Conservation (phyloP, 2,329 filamentous ascomycete species). For the Claviceps sp. region DNA sequence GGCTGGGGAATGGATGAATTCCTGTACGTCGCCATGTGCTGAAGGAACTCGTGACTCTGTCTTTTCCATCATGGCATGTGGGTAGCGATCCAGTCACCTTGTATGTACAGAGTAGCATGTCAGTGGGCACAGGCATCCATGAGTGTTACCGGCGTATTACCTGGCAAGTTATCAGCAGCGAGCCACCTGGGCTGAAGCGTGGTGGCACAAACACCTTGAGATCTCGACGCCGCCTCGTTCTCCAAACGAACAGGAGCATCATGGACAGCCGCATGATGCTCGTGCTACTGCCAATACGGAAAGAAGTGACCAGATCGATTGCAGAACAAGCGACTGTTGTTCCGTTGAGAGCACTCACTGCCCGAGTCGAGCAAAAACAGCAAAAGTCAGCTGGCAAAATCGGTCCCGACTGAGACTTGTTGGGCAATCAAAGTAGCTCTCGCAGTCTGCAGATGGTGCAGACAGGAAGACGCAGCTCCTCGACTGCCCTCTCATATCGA, state of each 20-base stretch:
- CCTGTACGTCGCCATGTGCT: background rate
- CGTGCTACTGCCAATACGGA: background rate
- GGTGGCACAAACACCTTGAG: conserved; percentile 1
- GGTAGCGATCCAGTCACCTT: background rate
- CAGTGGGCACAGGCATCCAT: background rate
- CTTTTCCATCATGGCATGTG: background rate
- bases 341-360: conserved; percentile 1
- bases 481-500: background rate
- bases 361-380: background rate
- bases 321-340: background rate
- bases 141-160: background rate
- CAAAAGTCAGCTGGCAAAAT: background rate
- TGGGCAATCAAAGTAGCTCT: background rate
- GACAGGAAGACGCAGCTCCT: background rate
- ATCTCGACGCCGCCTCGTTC: conserved; percentile 1
- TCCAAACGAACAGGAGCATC: background rate
- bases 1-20: background rate
- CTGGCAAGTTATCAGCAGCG: background rate
- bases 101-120: background rate
- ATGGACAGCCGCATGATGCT: conserved; percentile 3
- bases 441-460: background rate
- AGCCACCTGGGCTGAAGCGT: background rate
- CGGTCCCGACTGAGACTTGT: background rate
- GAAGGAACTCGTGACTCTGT: background rate
- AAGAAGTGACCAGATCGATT: background rate